A percentile compares a stretch with the other conserved stretches of the same genome.
Evolutionary conservation across 495 filamentous ascomycete species (phyloP).

Genomic region (Penicillium crystallinum): DNA sequence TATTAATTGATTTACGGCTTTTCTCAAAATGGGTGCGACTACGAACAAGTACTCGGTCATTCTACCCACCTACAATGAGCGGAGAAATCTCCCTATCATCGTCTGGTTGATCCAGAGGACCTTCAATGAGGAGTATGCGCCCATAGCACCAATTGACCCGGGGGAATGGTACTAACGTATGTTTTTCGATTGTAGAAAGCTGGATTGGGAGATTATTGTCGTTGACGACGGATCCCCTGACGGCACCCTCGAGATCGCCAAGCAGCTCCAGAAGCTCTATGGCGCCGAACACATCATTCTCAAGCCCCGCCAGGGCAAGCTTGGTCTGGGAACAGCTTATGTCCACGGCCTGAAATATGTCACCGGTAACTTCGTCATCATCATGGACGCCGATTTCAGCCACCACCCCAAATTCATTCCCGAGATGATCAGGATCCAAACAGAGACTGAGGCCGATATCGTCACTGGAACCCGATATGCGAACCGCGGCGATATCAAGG

Average conservation of each 20-base stretch:
- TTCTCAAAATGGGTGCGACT: constrained; percentile 38
- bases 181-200: constrained; percentile 51
- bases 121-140: constrained; percentile 65
- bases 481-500: constrained; percentile 53
- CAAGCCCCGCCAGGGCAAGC: constrained; percentile 83
- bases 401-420: constrained; percentile 98
- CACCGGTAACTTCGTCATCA: constrained; percentile 91
- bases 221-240: constrained; percentile 98
- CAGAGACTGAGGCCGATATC: constrained; percentile 75
- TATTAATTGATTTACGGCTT: constrained; percentile 3
- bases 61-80: constrained; percentile 97
- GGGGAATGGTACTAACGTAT: background rate
- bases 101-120: constrained; percentile 86
- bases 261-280: constrained; percentile 84
- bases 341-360: constrained; percentile 86
- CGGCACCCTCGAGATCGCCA: constrained; percentile 82
- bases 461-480: constrained; percentile 95
- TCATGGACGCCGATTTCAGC: constrained; percentile 99
- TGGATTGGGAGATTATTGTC: constrained; percentile 96
- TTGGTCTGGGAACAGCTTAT: constrained; percentile 95
- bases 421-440: constrained; percentile 74
- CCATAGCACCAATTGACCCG: background rate
- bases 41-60: constrained; percentile 91
- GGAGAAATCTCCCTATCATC: constrained; percentile 92
- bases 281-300: constrained; percentile 68